Base-by-base conservation (phyloP, 129 eudicot genomes). In the Pulicaria dysenterica region DNA sequence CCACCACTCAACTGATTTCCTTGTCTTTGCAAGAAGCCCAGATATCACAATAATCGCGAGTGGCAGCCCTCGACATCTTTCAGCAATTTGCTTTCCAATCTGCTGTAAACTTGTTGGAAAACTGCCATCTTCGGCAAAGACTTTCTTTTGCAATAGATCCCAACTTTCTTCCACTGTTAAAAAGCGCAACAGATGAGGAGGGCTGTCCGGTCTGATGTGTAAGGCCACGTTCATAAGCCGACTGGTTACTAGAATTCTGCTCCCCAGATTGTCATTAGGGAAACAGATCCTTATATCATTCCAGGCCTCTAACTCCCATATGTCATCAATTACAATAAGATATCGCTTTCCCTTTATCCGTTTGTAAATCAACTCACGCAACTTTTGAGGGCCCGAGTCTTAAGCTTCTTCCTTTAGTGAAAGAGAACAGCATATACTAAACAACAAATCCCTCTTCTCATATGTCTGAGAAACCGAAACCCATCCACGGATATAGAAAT, bases 41-140 rank as follows among this genome's bases (percentile, higher is more conserved):
- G 75, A 81, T 40, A 82, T 49, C 37, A 76, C 77, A 55, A 71
- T 59, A 58, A 79, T 39, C 0, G 79, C 70, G 5, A 85, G 79
- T 4, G 89, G 86, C 55, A 85, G 66, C 11, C 90, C 90, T 5
- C 58, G 66, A 42, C 90, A 85, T 38, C 51, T 67, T 31, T 24
- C 47, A 8, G 77, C 73, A 61, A 85, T 85, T 8, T 24, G 50
- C 59, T 57, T 76, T 45, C 83, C 84, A 42, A 43, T 64, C 8
- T 76, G 34, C 37, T 5, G 49, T 15, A 79, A 36, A 12, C 68
- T n/a, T 5, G 15, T 40, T 6, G 85, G 75, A 70, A 82, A 80
- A 19, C n/a, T 48, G 34, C 31, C 16, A 56, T 42, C 44, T 36
- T 42, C 62, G 10, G 12, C 46, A 69, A 73, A 74, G 19, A 70